Percentiles rank a stretch among this genome's conserved stretches.
These are phyloP conservation scores for Podospora pseudocomata DNA, from an alignment of 495 filamentous ascomycete genomes.

Conservation along the genomic window DNA sequence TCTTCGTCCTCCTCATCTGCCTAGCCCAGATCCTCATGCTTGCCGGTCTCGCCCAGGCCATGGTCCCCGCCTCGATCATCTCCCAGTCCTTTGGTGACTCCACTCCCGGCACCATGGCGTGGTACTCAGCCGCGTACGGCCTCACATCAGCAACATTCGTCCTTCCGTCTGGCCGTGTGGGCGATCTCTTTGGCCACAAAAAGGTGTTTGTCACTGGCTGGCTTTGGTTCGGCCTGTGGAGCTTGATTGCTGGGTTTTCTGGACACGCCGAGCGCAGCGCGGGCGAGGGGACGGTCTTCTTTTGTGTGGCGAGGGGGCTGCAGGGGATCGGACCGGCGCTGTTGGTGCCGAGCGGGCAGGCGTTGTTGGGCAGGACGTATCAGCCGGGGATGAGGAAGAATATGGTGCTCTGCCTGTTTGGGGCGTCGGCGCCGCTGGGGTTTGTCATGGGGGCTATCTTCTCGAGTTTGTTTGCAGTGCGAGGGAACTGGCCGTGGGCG, in stretches of 20 bases:
- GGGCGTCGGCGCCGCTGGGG: slow-evolving; percentile 57
- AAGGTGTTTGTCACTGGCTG: slow-evolving; percentile 61
- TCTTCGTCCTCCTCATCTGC: slow-evolving; percentile 22
- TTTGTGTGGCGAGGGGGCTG: slow-evolving; percentile 56
- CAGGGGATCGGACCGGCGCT: slow-evolving; percentile 60
- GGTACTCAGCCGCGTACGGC: slow-evolving; percentile 45
- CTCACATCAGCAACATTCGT: slow-evolving; percentile 69
- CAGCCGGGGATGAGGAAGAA: slow-evolving; percentile 49
- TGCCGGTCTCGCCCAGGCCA: slow-evolving; percentile 35
- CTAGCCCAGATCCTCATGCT: slow-evolving; percentile 21
- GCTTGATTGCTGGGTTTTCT: slow-evolving; percentile 56
- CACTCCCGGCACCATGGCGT: slow-evolving; percentile 43
- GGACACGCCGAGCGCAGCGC: slow-evolving; percentile 19
- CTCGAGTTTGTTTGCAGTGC: slow-evolving; percentile 47
- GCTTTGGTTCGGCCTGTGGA: slow-evolving; percentile 61
- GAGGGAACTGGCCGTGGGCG: slow-evolving; percentile 62
- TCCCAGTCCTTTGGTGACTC: slow-evolving; percentile 41
- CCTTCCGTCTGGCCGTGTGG: slow-evolving; percentile 60
- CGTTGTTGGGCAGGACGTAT: slow-evolving; percentile 57
- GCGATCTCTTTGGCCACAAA: slow-evolving; percentile 65
- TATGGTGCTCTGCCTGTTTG: slow-evolving; percentile 61
- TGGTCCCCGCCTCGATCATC: slow-evolving; percentile 44
- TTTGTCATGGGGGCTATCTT: slow-evolving; percentile 51
- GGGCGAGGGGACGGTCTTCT: slow-evolving; percentile 42
- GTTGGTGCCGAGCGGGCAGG: slow-evolving; percentile 58